Conservation (phyloP, 805 yeast genomes). For the Vanderwaltozyma tropicalis region DNA sequence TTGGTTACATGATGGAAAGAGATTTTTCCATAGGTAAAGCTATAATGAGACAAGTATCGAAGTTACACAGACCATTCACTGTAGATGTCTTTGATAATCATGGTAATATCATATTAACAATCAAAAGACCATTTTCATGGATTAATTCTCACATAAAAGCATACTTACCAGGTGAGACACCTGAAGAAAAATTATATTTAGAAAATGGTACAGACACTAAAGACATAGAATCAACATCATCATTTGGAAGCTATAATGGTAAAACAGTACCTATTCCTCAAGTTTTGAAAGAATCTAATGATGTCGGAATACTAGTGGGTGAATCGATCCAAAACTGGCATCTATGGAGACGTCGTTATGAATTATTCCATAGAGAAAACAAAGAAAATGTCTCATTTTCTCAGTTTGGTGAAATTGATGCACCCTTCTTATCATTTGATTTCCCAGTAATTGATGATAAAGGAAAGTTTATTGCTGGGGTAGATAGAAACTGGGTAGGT, state of each 20-base stretch:
- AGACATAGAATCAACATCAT: no score
- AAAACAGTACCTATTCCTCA: slow-evolving; percentile 11
- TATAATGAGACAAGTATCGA: slow-evolving; percentile 71
- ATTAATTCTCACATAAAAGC: slow-evolving; percentile 83
- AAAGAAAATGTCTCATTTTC: slow-evolving; percentile 35
- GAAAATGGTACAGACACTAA: not conserved
- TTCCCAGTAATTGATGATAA: slow-evolving; percentile 61
- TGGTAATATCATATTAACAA: slow-evolving; percentile 52
- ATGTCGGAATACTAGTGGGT: slow-evolving; percentile 47
- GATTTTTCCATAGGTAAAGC: slow-evolving; percentile 60
- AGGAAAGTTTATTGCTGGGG: slow-evolving; percentile 56
- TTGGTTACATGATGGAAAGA: slow-evolving; percentile 78
- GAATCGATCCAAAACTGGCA: slow-evolving; percentile 93
- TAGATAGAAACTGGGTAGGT: slow-evolving; percentile 93
- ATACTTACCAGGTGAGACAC: slow-evolving; percentile 37
- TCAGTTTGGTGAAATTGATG: slow-evolving; percentile 82
- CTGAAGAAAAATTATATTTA: not conserved
- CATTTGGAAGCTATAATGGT: not conserved
- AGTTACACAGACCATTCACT: slow-evolving; percentile 77
- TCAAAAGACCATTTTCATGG: slow-evolving; percentile 74
- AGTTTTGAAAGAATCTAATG: not conserved
- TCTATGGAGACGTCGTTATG: slow-evolving; percentile 82
- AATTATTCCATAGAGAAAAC: slow-evolving; percentile 48
- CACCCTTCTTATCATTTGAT: slow-evolving; percentile 77
- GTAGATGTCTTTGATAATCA: slow-evolving; percentile 59